Percentiles rank a stretch among this genome's conserved stretches.
phyloP scores from a whole-genome alignment of 1,284 basidiomycete genomes.

The Fomitiporia mediterranea region DNA sequence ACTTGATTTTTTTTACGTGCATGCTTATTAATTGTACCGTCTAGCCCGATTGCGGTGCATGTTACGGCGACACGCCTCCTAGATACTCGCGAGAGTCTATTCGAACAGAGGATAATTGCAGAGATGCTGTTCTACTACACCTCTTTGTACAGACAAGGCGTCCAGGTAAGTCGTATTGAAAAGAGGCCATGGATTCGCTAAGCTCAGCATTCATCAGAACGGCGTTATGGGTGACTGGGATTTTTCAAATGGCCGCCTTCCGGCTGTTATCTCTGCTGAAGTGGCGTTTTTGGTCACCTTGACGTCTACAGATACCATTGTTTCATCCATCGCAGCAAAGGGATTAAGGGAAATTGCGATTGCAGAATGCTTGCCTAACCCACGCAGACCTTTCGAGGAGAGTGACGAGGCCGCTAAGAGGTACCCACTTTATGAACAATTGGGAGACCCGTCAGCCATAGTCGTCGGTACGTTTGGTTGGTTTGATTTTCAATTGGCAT shows the following conservation, averaged over 20 bases:
- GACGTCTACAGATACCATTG: conserved; percentile 59
- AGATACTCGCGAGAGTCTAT: conserved; percentile 50
- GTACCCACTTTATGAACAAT: conserved; percentile 67
- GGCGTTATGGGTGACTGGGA: conserved; percentile 34
- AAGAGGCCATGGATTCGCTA: not conserved
- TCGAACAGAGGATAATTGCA: conserved; percentile 64
- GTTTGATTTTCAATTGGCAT: not conserved
- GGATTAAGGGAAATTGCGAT: conserved; percentile 62
- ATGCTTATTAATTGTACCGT: conserved; percentile 2
- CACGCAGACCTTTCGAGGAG: conserved; percentile 31
- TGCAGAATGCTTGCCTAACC: conserved; percentile 55
- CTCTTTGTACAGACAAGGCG: conserved; percentile 46
- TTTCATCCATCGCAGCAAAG: conserved; percentile 63
- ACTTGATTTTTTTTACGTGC: conserved; percentile 1
- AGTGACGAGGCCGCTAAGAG: conserved; percentile 39
- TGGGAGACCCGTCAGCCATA: conserved; percentile 67
- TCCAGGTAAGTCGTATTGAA: conserved; percentile 40
- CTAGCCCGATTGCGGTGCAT: conserved; percentile 51
- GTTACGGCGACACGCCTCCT: conserved; percentile 56
- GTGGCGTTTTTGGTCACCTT: conserved; percentile 67
- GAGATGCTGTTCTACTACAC: conserved; percentile 56
- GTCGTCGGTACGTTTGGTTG: conserved; percentile 52
- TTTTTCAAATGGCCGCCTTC: conserved; percentile 44
- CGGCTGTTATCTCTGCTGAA: conserved; percentile 63
- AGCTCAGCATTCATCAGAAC: not conserved